phyloP scores from a whole-genome alignment of 805 yeast species.

The Yamadazyma olivae region DNA sequence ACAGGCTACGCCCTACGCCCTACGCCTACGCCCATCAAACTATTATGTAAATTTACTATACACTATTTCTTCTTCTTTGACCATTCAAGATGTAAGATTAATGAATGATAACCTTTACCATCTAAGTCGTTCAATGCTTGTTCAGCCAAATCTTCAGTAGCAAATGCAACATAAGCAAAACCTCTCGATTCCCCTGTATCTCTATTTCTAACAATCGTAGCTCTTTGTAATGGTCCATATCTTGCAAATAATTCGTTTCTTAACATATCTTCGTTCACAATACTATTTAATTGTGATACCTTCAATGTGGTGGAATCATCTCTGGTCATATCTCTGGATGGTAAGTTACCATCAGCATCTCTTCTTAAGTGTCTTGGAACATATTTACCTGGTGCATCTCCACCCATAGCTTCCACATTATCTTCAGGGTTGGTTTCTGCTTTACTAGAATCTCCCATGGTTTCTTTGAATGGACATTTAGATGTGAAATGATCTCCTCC shows the following conservation, averaged over 20 bases:
- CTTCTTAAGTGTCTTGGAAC: conserved; percentile 46
- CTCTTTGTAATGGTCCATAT: conserved; percentile 70
- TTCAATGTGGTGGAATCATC: conserved; percentile 88
- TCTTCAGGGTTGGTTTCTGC: conserved; percentile 32
- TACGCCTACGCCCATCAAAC: too few relatives aligned
- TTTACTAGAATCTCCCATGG: conserved; percentile 50
- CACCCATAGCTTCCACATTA: conserved; percentile 10
- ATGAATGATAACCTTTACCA: conserved; percentile 89
- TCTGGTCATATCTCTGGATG: conserved; percentile 43
- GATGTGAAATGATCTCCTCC: conserved; percentile 91
- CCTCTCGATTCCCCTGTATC: conserved; percentile 95
- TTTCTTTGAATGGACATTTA: conserved; percentile 94
- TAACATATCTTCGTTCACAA: conserved; percentile 78
- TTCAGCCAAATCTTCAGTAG: conserved; percentile 66
- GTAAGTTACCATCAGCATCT: conserved; percentile 40
- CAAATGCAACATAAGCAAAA: conserved; percentile 87
- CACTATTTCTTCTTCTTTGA: conserved; percentile 41
- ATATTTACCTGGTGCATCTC: conserved; percentile 30
- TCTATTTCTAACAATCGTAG: conserved; percentile 81
- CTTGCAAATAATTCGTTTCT: conserved; percentile 66
- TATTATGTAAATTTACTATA: conserved; percentile 4
- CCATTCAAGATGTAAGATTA: conserved; percentile 60
- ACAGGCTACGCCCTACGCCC: too few relatives aligned
- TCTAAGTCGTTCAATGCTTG: conserved; percentile 70
- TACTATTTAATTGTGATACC: conserved; percentile 85